phyloP scores from a whole-genome alignment of 257 asterid genomes.

The Haberlea rhodopensis region DNA sequence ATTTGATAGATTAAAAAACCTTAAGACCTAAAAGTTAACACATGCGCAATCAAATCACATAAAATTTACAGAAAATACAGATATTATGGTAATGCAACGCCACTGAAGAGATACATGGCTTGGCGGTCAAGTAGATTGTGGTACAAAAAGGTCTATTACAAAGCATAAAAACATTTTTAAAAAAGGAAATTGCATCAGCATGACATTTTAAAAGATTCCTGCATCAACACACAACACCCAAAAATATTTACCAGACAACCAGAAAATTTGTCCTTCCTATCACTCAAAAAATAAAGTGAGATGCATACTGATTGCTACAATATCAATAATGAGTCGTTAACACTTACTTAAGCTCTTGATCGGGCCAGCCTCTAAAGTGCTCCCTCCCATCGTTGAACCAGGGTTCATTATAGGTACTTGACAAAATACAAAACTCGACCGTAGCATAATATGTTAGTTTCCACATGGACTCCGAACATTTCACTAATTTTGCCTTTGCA shows the following conservation, averaged over 20 bases:
- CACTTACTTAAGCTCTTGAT: conserved; percentile 68
- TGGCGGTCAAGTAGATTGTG: background rate
- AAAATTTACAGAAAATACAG: background rate
- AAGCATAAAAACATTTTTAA: background rate
- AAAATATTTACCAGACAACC: too few relatives aligned
- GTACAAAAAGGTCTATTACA: background rate
- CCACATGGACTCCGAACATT: conserved; percentile 98
- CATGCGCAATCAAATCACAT: background rate
- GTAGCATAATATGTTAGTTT: conserved; percentile 75
- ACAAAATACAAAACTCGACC: conserved; percentile 59
- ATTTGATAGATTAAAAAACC: too few relatives aligned
- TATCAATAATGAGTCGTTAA: conserved; percentile 7
- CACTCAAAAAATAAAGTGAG: conserved; percentile 11
- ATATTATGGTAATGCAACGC: too few relatives aligned
- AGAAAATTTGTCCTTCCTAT: conserved; percentile 4
- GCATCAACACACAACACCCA: too few relatives aligned
- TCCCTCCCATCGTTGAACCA: conserved; percentile 63
- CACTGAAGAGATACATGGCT: background rate
- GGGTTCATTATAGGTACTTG: conserved; percentile 49
- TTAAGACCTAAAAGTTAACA: too few relatives aligned
- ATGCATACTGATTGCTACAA: conserved; percentile 12
- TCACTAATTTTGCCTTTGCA: conserved; percentile 58
- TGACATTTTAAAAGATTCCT: too few relatives aligned
- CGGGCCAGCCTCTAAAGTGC: conserved; percentile 82
- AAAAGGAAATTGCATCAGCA: background rate